These are phyloP conservation scores for Talaromyces trachyspermus DNA, from an alignment of 495 filamentous ascomycete species.

Conservation along the genomic window DNA sequence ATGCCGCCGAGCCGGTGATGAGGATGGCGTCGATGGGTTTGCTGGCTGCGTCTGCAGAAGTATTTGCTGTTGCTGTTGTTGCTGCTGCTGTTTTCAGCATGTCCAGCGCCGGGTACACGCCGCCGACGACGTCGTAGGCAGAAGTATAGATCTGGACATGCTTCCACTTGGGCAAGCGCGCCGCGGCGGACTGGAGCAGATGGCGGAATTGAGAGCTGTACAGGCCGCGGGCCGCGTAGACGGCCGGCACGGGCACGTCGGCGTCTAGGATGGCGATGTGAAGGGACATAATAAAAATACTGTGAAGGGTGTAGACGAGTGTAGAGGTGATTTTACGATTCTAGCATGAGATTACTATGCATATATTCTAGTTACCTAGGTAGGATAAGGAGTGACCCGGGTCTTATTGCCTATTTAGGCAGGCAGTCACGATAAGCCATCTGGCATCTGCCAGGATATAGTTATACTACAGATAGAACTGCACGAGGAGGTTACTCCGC, in stretches of 20 bases:
- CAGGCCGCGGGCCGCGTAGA: constrained; percentile 29
- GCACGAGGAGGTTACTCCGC: constrained; percentile 64
- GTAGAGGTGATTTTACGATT: no score
- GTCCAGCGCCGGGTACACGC: constrained; percentile 22
- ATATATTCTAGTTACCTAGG: no score
- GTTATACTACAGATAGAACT: no score
- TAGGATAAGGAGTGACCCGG: background rate
- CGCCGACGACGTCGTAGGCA: constrained; percentile 32
- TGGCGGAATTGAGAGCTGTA: constrained; percentile 32
- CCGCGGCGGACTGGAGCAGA: constrained; percentile 27
- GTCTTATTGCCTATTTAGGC: no score
- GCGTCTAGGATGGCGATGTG: constrained; percentile 38
- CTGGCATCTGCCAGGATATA: no score
- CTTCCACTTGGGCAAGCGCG: constrained; percentile 19
- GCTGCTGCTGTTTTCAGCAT: constrained; percentile 15
- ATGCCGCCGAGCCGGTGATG: constrained; percentile 31
- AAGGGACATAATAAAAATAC: constrained; percentile 9
- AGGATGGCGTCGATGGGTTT: constrained; percentile 30
- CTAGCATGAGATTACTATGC: no score
- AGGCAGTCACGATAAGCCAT: no score
- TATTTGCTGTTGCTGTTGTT: background rate
- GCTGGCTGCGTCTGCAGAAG: background rate
- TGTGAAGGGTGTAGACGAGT: background rate
- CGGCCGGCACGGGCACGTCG: constrained; percentile 29
- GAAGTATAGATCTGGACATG: constrained; percentile 23